These are phyloP conservation scores for Hansenula sp. DNA, from an alignment of 1,139 yeast species.

Conservation along the genomic window DNA sequence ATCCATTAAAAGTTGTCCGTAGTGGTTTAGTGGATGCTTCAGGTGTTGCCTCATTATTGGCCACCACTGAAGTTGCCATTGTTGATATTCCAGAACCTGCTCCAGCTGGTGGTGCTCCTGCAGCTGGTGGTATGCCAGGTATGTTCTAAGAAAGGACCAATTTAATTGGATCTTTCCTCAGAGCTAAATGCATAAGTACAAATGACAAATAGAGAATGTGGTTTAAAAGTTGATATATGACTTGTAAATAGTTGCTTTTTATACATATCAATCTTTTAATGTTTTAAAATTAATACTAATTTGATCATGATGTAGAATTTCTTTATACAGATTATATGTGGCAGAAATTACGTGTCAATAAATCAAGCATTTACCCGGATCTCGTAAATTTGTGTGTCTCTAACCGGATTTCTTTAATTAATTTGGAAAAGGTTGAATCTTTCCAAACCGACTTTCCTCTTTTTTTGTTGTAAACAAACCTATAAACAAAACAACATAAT, in stretches of 20 bases:
- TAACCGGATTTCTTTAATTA: neutral
- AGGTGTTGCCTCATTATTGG: constrained; percentile 96
- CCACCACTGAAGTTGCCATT: constrained; percentile 98
- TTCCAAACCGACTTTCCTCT: constrained; percentile 1
- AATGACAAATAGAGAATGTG: neutral
- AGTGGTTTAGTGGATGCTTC: constrained; percentile 96
- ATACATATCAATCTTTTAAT: neutral
- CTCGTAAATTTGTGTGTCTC: neutral
- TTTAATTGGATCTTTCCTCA: too few species aligned
- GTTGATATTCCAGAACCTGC: constrained; percentile 94
- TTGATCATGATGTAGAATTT: too few species aligned
- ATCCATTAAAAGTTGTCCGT: constrained; percentile 98
- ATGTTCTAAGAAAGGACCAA: constrained; percentile 21
- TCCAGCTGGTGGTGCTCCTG: constrained; percentile 62
- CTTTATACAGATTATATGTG: too few species aligned
- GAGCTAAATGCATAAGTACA: too few species aligned
- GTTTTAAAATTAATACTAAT: too few species aligned
- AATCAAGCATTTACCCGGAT: neutral
- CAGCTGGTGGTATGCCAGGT: constrained; percentile 62
- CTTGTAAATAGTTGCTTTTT: neutral
- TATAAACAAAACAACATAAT: constrained; percentile 1
- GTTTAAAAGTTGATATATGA: neutral
- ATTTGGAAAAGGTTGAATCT: too few species aligned
- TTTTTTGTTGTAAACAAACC: neutral
- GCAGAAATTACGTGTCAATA: neutral